phyloP scores from a whole-genome alignment of 768 basidiomycete genomes.

The Harrya chromipes region DNA sequence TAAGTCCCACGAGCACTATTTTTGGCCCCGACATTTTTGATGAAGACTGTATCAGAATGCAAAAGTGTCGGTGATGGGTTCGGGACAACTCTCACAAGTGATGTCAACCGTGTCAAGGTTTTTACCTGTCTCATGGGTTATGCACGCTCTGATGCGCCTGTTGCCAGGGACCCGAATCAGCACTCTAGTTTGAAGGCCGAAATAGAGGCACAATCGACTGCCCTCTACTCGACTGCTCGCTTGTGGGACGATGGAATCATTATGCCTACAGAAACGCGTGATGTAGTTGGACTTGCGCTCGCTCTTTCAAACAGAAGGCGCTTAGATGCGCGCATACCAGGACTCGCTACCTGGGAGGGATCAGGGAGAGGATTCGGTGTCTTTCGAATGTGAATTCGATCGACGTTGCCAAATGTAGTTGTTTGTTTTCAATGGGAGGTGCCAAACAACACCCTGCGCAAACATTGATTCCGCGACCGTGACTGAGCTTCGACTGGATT shows the following conservation, averaged over 20 bases:
- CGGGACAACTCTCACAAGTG: slow-evolving; percentile 87
- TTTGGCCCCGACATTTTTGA: slow-evolving; percentile 8
- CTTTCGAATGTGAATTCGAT: slow-evolving; percentile 73
- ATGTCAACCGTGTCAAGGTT: slow-evolving; percentile 89
- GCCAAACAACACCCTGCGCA: slow-evolving; percentile 21
- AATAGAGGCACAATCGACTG: slow-evolving; percentile 87
- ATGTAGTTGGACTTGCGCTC: slow-evolving; percentile 84
- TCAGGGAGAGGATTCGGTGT: slow-evolving; percentile 76
- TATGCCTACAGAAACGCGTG: slow-evolving; percentile 82
- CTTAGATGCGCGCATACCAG: slow-evolving; percentile 9
- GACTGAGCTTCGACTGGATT: no score
- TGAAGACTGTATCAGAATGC: slow-evolving; percentile 56
- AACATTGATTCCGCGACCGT: no score
- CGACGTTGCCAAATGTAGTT: slow-evolving; percentile 25
- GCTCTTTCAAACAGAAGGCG: slow-evolving; percentile 63
- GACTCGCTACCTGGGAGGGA: slow-evolving; percentile 61
- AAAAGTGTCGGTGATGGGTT: slow-evolving; percentile 94
- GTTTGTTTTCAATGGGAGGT: slow-evolving; percentile 18
- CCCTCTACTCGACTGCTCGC: slow-evolving; percentile 86
- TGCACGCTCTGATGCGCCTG: background rate
- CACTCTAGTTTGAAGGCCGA: slow-evolving; percentile 71
- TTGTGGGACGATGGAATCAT: slow-evolving; percentile 95
- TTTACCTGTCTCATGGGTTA: slow-evolving; percentile 13
- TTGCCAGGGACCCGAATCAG: slow-evolving; percentile 69
- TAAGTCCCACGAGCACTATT: slow-evolving; percentile 36